Base-by-base conservation (phyloP, 164 flowering plant species). In the Magnolia kwangsiensis region DNA sequence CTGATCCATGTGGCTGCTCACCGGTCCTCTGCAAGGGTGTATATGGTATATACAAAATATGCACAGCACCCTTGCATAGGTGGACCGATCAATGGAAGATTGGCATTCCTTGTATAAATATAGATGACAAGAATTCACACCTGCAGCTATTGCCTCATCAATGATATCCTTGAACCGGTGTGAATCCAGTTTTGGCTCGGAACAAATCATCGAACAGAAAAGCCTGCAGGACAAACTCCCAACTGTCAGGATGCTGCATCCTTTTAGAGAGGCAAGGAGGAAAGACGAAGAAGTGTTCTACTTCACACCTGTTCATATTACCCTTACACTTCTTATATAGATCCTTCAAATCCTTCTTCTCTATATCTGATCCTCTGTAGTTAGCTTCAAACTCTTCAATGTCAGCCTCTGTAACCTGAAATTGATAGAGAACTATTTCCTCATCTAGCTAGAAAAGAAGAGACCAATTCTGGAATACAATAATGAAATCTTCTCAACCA, bases 111-210 rank as follows among this genome's bases (percentile, higher is more conserved):
- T 0, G 61, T 55, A 55, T 29, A 61, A 18, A 21, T 19, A 29
- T 27, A 13, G 21, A 61, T 23, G 21, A 74, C 50, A 76, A 50
- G 63, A 64, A 76, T 6, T 24, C 78, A 72, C 72, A 96, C 99
- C 98, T 63, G 88, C 86, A 77, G 92, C 87, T 59, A 96, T 90
- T 72, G 92, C 93, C 81, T 88, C 95, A 64, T 96, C 94, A 58
- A 96, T 84, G 24, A 94, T 90, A 82, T 92, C 98, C 89, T 88
- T 96, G 88, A 92, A 96, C 20, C 98, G 87, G 83, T 96, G 99
- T 64, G 98, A 92, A 84, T 96, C 99, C 78, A 96, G 88, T 85
- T 84, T 91, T 64, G 91, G 79, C 77, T 96, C 98, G 7, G 99
- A 96, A 82, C 99, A 96, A 27, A 96, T 84, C 99, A 96, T 91